Evolutionary conservation across 1,139 yeast genomes (phyloP).

Genomic region (Saccharomyces pastorianus): DNA sequence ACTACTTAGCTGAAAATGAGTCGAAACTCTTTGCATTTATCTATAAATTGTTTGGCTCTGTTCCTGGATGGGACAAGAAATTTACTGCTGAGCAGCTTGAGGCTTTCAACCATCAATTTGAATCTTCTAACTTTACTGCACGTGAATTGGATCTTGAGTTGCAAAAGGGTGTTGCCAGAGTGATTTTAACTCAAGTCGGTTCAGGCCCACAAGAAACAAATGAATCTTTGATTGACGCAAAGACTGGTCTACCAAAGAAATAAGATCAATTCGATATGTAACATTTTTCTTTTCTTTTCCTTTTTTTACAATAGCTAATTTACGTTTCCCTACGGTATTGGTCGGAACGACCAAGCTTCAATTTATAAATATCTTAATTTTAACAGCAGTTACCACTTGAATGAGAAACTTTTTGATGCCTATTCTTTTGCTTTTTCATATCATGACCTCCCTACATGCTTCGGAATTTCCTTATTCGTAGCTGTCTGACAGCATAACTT

Average conservation of each 20-base stretch:
- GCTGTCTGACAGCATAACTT: not conserved
- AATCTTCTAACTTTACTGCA: constrained; percentile 29
- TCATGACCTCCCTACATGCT: not conserved
- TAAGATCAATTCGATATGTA: not conserved
- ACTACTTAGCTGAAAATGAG: constrained; percentile 73
- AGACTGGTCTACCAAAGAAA: constrained; percentile 39
- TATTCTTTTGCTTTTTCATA: not conserved
- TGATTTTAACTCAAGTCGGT: constrained; percentile 81
- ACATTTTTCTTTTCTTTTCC: not conserved
- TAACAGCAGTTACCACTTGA: not conserved
- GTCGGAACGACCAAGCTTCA: not conserved
- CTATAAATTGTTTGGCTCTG: constrained; percentile 45
- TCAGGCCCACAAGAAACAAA: constrained; percentile 65
- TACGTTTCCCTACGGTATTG: not conserved
- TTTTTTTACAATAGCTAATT: not conserved
- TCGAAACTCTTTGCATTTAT: constrained; percentile 53
- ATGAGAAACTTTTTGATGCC: not conserved
- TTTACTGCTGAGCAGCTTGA: constrained; percentile 24
- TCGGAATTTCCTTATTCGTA: not conserved
- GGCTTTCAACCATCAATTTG: constrained; percentile 31
- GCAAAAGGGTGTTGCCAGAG: constrained; percentile 63
- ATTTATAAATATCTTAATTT: not conserved
- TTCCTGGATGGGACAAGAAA: constrained; percentile 64
- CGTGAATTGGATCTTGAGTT: constrained; percentile 43
- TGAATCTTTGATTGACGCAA: constrained; percentile 45